Conservation (phyloP, 306 rosid species). For the Trichosanthes truncata region DNA sequence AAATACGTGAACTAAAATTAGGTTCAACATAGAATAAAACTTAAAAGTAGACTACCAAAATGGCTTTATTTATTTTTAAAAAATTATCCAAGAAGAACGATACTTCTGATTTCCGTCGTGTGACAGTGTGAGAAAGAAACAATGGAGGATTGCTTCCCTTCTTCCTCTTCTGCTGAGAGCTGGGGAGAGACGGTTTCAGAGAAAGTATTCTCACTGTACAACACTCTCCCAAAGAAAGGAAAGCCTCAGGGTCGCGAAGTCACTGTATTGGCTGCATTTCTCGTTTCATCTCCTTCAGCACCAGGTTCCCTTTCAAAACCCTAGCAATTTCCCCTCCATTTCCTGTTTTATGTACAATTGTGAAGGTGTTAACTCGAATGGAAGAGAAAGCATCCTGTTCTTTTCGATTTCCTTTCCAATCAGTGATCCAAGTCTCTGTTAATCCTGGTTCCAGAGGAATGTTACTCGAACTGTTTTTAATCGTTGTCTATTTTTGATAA, state of each 20-base stretch:
- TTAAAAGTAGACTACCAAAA: too few relatives aligned
- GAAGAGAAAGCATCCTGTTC: background rate
- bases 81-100: too few relatives aligned
- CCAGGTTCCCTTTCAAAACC: constrained; percentile 31
- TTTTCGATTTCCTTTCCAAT: background rate
- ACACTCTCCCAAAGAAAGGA: constrained; percentile 72
- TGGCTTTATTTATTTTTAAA: too few relatives aligned
- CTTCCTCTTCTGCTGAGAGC: constrained; percentile 17
- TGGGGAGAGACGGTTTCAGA: constrained; percentile 44
- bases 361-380: background rate
- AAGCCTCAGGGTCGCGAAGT: constrained; percentile 90
- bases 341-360: background rate
- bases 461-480: background rate
- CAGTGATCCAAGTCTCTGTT: background rate
- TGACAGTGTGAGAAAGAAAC: background rate
- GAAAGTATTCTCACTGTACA: constrained; percentile 46
- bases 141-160: constrained; percentile 15
- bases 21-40: too few relatives aligned
- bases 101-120: too few relatives aligned
- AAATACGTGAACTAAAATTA: too few relatives aligned
- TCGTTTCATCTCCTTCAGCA: constrained; percentile 58
- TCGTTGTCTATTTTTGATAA: background rate
- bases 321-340: background rate
- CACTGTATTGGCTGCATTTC: constrained; percentile 74
- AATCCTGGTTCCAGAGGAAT: background rate